Conservation (phyloP, 2,329 filamentous ascomycete species). For the Dryadomyces quercus-mongolicae region DNA sequence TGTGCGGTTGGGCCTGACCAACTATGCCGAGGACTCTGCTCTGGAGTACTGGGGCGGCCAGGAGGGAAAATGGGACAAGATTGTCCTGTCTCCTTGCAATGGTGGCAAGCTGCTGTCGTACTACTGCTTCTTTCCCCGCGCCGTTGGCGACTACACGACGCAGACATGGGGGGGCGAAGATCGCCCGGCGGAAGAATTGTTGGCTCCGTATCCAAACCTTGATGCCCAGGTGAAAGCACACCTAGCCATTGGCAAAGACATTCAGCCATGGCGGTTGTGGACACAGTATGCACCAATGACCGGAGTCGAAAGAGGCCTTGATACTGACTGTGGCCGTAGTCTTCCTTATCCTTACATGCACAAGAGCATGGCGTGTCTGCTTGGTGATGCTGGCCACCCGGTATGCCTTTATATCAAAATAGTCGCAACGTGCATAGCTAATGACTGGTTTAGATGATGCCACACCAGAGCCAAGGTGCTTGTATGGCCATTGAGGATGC, state of each 20-base stretch:
- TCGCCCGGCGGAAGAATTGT: constrained; percentile 37
- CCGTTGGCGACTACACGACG: constrained; percentile 45
- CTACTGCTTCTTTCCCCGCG: constrained; percentile 57
- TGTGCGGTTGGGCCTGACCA: constrained; percentile 44
- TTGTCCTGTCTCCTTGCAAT: constrained; percentile 58
- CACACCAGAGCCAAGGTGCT: constrained; percentile 53
- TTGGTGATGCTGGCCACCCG: constrained; percentile 57
- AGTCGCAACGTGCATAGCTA: constrained; percentile 36
- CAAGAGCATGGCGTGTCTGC: constrained; percentile 36
- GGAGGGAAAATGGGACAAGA: constrained; percentile 45
- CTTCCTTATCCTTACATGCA: constrained; percentile 44
- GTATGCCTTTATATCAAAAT: constrained; percentile 10
- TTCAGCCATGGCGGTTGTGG: constrained; percentile 53
- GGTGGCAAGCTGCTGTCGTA: constrained; percentile 40
- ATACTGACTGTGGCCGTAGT: constrained; percentile 1
- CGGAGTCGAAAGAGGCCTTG: not conserved
- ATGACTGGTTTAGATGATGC: constrained; percentile 13
- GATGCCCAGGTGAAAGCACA: constrained; percentile 45
- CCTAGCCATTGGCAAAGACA: constrained; percentile 47
- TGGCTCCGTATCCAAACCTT: constrained; percentile 47
- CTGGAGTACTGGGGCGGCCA: constrained; percentile 62
- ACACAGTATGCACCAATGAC: constrained; percentile 8
- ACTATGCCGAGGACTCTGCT: constrained; percentile 48
- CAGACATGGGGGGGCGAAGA: constrained; percentile 34
- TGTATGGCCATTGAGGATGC: constrained; percentile 59